Evolutionary conservation across 495 filamentous ascomycete genomes (phyloP), one percentile per base, ranked within the genome.

Genomic region (Hypoxylon fragiforme): DNA sequence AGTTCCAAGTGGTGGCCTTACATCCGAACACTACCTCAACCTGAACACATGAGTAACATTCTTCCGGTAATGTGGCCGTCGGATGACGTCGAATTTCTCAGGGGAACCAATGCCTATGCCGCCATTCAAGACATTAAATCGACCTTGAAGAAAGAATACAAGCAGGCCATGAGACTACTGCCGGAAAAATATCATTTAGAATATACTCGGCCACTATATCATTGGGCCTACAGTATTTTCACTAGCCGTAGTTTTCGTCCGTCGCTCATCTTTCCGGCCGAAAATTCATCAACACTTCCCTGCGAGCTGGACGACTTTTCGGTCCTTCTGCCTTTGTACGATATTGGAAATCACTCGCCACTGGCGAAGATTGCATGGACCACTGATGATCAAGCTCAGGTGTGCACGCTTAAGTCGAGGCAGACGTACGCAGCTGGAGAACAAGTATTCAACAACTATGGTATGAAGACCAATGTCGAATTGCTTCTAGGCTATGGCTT

Each of bases 201-300:
- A 2, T 75, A 76, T 55, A 71, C 70, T 4, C 68, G 64, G 0
- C 42, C 67, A 36, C 68, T 82, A 1, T 82, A 82, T 52, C 65
- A 78, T 52, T 82, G 79, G 79, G 75, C 79, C 0, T 80, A 76
- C 53, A 72, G 72, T 58, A 77, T 81, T 32, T 82, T 79, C 50
- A 77, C 75, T 8, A 78, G 73, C 56, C 69, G 79, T 59, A 81
- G 77, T 57, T 82, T 82, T 37, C 67, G 75, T 3, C 71, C 78
- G 0, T 75, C 73, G 0, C 70, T 78, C 24, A 59, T 81, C 49
- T 40, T 74, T 34, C 60, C 67, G n/a, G 47, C 65, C 1, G 57
- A 54, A 21, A 28, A 50, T 3, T 43, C 59, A 0, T 35, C 62
- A 0, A 62, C 63, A 0, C 13, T 50, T 2, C 62, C 64, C 1